Conservation (phyloP, 169 alveolate species). For the Eimeria sp. region DNA sequence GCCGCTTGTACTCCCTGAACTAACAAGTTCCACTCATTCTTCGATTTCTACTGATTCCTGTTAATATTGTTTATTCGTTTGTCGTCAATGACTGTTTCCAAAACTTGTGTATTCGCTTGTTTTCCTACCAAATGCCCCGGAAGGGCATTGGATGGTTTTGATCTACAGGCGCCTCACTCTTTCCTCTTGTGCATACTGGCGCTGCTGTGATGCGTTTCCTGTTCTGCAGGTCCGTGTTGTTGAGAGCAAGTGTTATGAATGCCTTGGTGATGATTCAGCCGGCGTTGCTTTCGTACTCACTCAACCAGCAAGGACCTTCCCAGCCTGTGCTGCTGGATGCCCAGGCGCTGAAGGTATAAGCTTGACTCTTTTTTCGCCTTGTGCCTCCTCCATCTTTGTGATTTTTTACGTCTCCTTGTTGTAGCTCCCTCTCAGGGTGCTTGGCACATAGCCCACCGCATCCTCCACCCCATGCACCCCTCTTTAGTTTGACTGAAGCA, state of each 20-base stretch:
- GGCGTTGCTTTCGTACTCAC: constrained; percentile 92
- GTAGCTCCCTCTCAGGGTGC: no score
- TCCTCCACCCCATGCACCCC: no score
- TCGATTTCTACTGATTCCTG: no score
- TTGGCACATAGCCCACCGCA: no score
- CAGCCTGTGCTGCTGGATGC: constrained; percentile 99
- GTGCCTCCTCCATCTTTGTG: no score
- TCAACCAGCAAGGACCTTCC: constrained; percentile 88
- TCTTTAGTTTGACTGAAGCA: background rate
- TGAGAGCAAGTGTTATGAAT: constrained; percentile 99
- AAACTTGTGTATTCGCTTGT: background rate
- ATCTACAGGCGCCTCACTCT: background rate
- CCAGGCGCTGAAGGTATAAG: constrained; percentile 93
- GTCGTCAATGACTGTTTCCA: background rate
- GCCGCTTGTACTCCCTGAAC: background rate
- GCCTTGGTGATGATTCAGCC: constrained; percentile 99
- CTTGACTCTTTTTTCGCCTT: no score
- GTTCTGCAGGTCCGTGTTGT: constrained; percentile 93
- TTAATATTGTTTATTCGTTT: background rate
- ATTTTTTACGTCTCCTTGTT: no score
- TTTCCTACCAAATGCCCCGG: background rate
- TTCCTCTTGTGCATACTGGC: background rate
- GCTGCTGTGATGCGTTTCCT: background rate
- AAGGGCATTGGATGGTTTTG: background rate
- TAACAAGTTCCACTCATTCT: no score